These are phyloP conservation scores for Canavalia ensiformis DNA, from an alignment of 306 rosid genomes.

Conservation along the genomic window DNA sequence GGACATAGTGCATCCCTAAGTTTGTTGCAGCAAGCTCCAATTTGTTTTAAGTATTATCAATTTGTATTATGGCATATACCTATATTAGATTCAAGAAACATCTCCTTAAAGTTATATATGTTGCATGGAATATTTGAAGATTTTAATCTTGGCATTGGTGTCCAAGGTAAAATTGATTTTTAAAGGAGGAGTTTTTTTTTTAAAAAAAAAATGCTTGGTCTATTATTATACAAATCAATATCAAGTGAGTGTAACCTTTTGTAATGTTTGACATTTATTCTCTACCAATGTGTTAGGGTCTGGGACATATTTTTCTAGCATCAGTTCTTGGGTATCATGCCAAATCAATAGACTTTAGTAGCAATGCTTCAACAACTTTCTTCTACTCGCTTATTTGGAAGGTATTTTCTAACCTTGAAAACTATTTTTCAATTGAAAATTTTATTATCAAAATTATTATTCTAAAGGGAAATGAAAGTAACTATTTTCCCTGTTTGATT, in stretches of 20 bases:
- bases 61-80: constrained; percentile 17
- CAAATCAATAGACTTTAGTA: constrained; percentile 79
- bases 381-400: constrained; percentile 98
- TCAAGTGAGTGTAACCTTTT: constrained; percentile 20
- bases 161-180: constrained; percentile 27
- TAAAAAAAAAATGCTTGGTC: constrained; percentile 44
- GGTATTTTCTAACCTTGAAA: constrained; percentile 58
- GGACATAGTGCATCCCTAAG: not conserved
- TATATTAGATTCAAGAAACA: constrained; percentile 29
- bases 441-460: not conserved
- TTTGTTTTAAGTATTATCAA: not conserved
- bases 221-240: not conserved
- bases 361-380: constrained; percentile 86
- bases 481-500: not conserved
- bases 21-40: not conserved
- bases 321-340: constrained; percentile 76
- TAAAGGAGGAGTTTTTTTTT: constrained; percentile 3
- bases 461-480: not conserved
- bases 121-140: constrained; percentile 15
- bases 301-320: constrained; percentile 80
- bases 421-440: constrained; percentile 26
- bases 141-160: constrained; percentile 25
- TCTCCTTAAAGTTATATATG: constrained; percentile 20
- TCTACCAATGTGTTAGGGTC: constrained; percentile 62
- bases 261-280: constrained; percentile 30